phyloP scores from a whole-genome alignment of 1,284 basidiomycete species.

The Gomphus bonarii region DNA sequence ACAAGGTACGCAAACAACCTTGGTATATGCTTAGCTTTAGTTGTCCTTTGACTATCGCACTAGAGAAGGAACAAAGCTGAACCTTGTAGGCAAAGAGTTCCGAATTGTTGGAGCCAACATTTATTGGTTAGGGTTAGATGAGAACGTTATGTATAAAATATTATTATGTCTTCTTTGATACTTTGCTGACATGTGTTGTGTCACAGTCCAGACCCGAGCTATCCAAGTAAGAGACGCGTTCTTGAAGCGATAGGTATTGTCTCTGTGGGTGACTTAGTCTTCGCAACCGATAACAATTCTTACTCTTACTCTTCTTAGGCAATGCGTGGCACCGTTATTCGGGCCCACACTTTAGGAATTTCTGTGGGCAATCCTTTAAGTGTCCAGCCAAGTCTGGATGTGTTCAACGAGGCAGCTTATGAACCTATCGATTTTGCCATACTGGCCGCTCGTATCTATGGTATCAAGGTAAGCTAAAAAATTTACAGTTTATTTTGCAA shows the following conservation, averaged over 20 bases:
- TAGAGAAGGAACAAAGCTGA: slow-evolving; percentile 9
- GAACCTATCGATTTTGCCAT: slow-evolving; percentile 27
- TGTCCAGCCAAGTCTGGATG: slow-evolving; percentile 22
- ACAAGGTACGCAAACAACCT: neutral
- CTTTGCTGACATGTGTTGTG: slow-evolving; percentile 16
- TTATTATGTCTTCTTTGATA: slow-evolving; percentile 9
- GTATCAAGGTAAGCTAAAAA: slow-evolving; percentile 18
- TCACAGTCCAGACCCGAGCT: slow-evolving; percentile 19
- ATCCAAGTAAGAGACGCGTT: slow-evolving; percentile 21
- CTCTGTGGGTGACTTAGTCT: slow-evolving; percentile 5
- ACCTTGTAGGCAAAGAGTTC: slow-evolving; percentile 6
- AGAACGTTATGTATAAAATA: slow-evolving; percentile 20
- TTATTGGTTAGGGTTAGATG: slow-evolving; percentile 25
- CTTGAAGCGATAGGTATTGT: slow-evolving; percentile 16
- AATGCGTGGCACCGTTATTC: slow-evolving; percentile 26
- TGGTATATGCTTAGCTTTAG: neutral
- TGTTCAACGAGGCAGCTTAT: slow-evolving; percentile 23
- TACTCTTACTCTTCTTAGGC: slow-evolving; percentile 15
- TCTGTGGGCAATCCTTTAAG: slow-evolving; percentile 22
- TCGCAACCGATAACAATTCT: neutral
- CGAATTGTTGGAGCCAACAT: slow-evolving; percentile 14
- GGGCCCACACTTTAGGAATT: slow-evolving; percentile 25
- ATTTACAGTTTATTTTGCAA: too few species aligned
- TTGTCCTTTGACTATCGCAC: too few species aligned
- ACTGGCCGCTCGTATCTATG: slow-evolving; percentile 23